A percentile compares a stretch with the other conserved stretches of the same genome.
phyloP scores from a whole-genome alignment of 2,329 filamentous ascomycete species.

The Microthyrium microscopicum region DNA sequence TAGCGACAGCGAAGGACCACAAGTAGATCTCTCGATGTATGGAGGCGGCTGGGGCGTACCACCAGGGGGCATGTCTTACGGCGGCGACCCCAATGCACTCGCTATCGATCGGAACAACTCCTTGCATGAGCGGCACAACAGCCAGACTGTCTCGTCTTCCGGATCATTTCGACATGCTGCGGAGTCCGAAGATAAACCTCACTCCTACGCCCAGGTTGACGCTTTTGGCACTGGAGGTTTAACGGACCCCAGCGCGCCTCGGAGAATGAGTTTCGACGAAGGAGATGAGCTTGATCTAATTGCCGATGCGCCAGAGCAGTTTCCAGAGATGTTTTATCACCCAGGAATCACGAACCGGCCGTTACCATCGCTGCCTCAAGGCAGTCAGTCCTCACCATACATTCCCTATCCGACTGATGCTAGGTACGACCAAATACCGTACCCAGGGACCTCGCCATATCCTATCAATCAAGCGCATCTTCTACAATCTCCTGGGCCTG shows the following conservation, averaged over 20 bases:
- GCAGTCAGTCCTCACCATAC: constrained; percentile 25
- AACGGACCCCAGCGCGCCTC: constrained; percentile 47
- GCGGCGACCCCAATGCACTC: constrained; percentile 30
- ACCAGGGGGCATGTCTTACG: constrained; percentile 47
- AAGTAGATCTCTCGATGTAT: constrained; percentile 57
- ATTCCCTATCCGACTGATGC: constrained; percentile 34
- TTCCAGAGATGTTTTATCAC: constrained; percentile 87
- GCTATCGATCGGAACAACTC: constrained; percentile 17
- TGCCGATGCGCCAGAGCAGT: constrained; percentile 37
- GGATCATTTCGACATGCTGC: constrained; percentile 29
- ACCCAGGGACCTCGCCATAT: constrained; percentile 6
- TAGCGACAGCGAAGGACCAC: constrained; percentile 57
- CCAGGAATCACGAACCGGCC: constrained; percentile 52
- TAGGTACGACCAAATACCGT: constrained; percentile 2
- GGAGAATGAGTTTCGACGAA: constrained; percentile 75
- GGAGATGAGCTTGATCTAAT: constrained; percentile 54
- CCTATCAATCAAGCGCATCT: constrained; percentile 1
- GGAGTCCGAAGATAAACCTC: constrained; percentile 22
- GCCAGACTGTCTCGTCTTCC: constrained; percentile 25
- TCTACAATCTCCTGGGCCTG: constrained; percentile 2
- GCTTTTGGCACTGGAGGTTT: constrained; percentile 82
- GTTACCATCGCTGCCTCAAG: constrained; percentile 46
- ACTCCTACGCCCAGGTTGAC: constrained; percentile 51
- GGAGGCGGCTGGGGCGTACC: constrained; percentile 53
- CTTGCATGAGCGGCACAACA: constrained; percentile 15